A percentile compares a stretch with the other conserved stretches of the same genome.
Evolutionary conservation across 2,329 filamentous ascomycete genomes (phyloP).

Genomic region (Trichoderma atrobrunneum): DNA sequence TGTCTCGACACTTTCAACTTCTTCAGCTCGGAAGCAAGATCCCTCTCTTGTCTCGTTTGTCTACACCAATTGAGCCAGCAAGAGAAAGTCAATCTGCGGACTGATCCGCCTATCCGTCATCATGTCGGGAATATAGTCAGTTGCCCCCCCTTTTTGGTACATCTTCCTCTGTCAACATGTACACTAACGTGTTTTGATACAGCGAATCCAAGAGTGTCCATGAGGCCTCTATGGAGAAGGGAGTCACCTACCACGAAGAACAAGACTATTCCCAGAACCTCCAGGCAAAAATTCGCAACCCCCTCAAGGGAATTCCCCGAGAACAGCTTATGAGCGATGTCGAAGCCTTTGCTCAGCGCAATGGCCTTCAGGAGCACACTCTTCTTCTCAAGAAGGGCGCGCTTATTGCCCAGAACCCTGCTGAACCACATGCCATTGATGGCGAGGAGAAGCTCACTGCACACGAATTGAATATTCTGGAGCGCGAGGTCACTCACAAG

Average conservation of each 20-base stretch:
- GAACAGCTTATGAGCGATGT: slow-evolving; percentile 56
- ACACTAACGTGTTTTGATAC: slow-evolving; percentile 7
- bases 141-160: not conserved
- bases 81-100: slow-evolving; percentile 1
- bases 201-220: slow-evolving; percentile 21
- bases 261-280: slow-evolving; percentile 40
- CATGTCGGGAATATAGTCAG: slow-evolving; percentile 19
- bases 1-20: slow-evolving; percentile 1
- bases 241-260: slow-evolving; percentile 30
- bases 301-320: slow-evolving; percentile 48
- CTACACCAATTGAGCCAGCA: not conserved
- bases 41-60: not conserved
- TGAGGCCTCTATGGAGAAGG: slow-evolving; percentile 28
- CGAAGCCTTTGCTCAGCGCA: slow-evolving; percentile 55
- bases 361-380: slow-evolving; percentile 58
- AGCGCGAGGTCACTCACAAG: slow-evolving; percentile 60
- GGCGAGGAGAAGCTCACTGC: slow-evolving; percentile 55
- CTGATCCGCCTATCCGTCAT: not conserved
- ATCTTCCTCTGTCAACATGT: not conserved
- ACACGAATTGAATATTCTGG: slow-evolving; percentile 56
- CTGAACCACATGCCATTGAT: slow-evolving; percentile 51
- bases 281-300: slow-evolving; percentile 48
- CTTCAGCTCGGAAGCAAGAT: not conserved
- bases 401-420: slow-evolving; percentile 57
- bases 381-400: slow-evolving; percentile 56